Evolutionary conservation across 352 stramenopile genomes (phyloP).

Genomic region (Phytophthora tentaculata): DNA sequence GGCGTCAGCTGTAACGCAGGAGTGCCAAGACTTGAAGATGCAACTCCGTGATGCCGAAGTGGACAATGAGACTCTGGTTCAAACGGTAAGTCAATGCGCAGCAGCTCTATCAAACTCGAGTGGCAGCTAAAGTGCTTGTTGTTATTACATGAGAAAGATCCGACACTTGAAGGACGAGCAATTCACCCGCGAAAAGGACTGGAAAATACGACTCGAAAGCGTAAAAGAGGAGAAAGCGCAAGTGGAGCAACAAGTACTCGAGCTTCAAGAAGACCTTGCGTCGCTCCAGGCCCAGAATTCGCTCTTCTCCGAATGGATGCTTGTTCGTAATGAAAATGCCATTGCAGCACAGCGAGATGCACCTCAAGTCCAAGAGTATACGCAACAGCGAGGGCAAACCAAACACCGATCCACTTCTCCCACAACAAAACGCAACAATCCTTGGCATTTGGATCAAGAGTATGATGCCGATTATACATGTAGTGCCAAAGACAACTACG

Average conservation of each 20-base stretch:
- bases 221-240: constrained; percentile 53
- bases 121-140: background rate
- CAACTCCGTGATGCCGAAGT: constrained; percentile 68
- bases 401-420: constrained; percentile 9
- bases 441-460: constrained; percentile 18
- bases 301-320: constrained; percentile 82
- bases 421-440: constrained; percentile 8
- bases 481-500: constrained; percentile 21
- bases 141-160: constrained; percentile 50
- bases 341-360: constrained; percentile 38
- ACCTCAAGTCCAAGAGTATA: constrained; percentile 10
- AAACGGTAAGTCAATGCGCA: constrained; percentile 40
- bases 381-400: constrained; percentile 6
- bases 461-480: constrained; percentile 20
- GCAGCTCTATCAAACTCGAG: background rate
- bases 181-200: constrained; percentile 62
- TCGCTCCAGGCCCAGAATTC: constrained; percentile 70
- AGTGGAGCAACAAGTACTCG: constrained; percentile 48
- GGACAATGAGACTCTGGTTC: constrained; percentile 75
- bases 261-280: constrained; percentile 66
- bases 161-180: constrained; percentile 76
- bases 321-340: constrained; percentile 70
- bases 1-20: constrained; percentile 44
- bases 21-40: constrained; percentile 69
- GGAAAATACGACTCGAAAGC: constrained; percentile 65